Conservation (phyloP, 148 eudicot genomes). For the Rhododendron mucronatum region DNA sequence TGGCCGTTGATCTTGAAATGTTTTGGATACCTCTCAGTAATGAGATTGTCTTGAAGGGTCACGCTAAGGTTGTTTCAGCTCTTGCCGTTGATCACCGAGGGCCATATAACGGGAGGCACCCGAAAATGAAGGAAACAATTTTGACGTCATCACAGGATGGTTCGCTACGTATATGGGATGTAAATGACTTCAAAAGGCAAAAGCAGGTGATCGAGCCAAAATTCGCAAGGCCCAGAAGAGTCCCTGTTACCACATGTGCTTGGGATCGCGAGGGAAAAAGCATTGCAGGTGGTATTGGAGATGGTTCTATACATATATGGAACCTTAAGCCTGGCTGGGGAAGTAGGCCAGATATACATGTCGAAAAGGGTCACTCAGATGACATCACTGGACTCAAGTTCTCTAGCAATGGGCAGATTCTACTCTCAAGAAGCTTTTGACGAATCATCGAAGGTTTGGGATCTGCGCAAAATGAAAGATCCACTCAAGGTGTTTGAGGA, state of each 20-base stretch:
- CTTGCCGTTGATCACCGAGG: slow-evolving; percentile 94
- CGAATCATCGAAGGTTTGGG: slow-evolving; percentile 89
- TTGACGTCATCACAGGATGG: slow-evolving; percentile 98
- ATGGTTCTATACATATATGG: slow-evolving; percentile 98
- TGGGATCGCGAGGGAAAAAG: slow-evolving; percentile 91
- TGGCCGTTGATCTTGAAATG: too few species aligned
- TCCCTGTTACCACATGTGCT: slow-evolving; percentile 84
- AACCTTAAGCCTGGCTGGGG: slow-evolving; percentile 94
- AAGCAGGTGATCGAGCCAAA: slow-evolving; percentile 98
- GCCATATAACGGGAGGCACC: slow-evolving; percentile 99
- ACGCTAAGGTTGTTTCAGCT: slow-evolving; percentile 85
- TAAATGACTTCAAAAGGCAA: slow-evolving; percentile 89
- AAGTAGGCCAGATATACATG: slow-evolving; percentile 81
- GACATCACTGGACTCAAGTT: slow-evolving; percentile 86
- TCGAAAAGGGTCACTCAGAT: slow-evolving; percentile 69
- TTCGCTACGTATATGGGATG: slow-evolving; percentile 94
- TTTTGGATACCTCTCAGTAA: slow-evolving; percentile 82
- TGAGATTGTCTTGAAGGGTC: slow-evolving; percentile 92
- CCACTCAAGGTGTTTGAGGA: slow-evolving; percentile 71
- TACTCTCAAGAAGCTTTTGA: slow-evolving; percentile 88
- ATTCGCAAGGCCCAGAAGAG: slow-evolving; percentile 83
- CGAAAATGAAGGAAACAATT: slow-evolving; percentile 70
- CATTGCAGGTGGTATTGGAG: slow-evolving; percentile 89
- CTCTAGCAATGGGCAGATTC: slow-evolving; percentile 72
- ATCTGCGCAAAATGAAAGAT: slow-evolving; percentile 79